Percentiles rank a stretch among this genome's conserved stretches.
Evolutionary conservation across 192 early-diverging fungal species (phyloP).

Genomic region (Chytriomyces confervae): DNA sequence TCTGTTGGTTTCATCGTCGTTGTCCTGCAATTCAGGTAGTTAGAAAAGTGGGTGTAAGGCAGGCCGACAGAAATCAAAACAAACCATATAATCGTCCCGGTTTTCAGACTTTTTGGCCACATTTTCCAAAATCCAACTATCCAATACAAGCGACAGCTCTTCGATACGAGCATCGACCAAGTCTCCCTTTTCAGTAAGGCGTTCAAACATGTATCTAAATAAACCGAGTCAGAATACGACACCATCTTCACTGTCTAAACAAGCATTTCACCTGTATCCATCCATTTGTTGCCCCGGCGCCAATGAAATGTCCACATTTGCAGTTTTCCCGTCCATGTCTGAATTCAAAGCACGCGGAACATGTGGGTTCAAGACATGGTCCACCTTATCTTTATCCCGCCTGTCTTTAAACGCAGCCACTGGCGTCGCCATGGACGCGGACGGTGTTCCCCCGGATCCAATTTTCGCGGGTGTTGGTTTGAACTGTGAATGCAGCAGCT

Average conservation of each 20-base stretch:
- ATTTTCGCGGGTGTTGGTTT: no score
- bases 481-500: no score
- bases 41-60: background rate
- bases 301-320: constrained; percentile 41
- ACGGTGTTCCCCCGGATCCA: background rate
- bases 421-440: background rate
- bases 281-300: constrained; percentile 54
- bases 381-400: constrained; percentile 48
- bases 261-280: constrained; percentile 54
- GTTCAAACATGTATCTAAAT: constrained; percentile 76
- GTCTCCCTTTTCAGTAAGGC: constrained; percentile 68
- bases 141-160: constrained; percentile 54
- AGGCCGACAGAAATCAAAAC: background rate
- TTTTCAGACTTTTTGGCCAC: background rate
- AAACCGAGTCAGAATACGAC: background rate
- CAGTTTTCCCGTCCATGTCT: background rate
- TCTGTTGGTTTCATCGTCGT: constrained; percentile 3
- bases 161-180: constrained; percentile 64
- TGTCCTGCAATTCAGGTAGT: background rate
- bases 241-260: background rate
- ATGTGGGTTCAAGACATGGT: constrained; percentile 65
- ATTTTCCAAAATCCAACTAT: constrained; percentile 32
- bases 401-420: constrained; percentile 9
- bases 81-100: background rate
- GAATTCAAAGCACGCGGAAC: constrained; percentile 38